Conservation (phyloP, 768 basidiomycete species). For the Chalciporus sphaerocephalus region DNA sequence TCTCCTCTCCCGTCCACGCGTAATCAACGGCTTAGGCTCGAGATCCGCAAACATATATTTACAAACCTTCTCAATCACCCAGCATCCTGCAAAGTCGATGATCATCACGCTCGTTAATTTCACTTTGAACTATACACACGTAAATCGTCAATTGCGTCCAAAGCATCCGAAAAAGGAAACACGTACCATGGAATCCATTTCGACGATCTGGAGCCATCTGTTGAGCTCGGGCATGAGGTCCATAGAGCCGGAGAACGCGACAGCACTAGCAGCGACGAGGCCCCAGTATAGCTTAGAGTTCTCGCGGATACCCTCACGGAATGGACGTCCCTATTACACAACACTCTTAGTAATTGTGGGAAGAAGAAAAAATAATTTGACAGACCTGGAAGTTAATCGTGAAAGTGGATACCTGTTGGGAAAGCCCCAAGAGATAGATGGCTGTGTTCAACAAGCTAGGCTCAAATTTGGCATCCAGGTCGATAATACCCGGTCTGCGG, state of each 20-base stretch:
- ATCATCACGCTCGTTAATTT: conserved; percentile 78
- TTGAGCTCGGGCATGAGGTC: conserved; percentile 95
- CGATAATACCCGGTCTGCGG: conserved; percentile 65
- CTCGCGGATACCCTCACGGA: conserved; percentile 96
- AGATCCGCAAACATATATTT: conserved; percentile 86
- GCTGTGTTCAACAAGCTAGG: conserved; percentile 94
- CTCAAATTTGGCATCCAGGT: conserved; percentile 95
- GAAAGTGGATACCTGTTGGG: conserved; percentile 98
- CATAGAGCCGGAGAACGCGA: conserved; percentile 90
- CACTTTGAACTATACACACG: conserved; percentile 68
- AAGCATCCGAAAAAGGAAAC: no score
- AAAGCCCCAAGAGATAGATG: conserved; percentile 91
- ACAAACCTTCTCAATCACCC: conserved; percentile 73
- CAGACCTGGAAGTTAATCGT: conserved; percentile 92
- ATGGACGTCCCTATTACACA: conserved; percentile 74
- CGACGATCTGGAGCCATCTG: conserved; percentile 94
- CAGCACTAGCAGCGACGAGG: conserved; percentile 79
- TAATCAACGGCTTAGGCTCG: conserved; percentile 81
- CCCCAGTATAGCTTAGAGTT: conserved; percentile 93
- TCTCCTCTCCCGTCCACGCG: conserved; percentile 75
- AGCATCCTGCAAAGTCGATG: conserved; percentile 86
- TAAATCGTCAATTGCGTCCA: no score
- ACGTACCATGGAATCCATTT: conserved; percentile 75
- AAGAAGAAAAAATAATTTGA: no score
- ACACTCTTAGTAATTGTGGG: neutral